These are phyloP conservation scores for Endoconidiophora polonica DNA, from an alignment of 2,329 filamentous ascomycete genomes.

Conservation along the genomic window DNA sequence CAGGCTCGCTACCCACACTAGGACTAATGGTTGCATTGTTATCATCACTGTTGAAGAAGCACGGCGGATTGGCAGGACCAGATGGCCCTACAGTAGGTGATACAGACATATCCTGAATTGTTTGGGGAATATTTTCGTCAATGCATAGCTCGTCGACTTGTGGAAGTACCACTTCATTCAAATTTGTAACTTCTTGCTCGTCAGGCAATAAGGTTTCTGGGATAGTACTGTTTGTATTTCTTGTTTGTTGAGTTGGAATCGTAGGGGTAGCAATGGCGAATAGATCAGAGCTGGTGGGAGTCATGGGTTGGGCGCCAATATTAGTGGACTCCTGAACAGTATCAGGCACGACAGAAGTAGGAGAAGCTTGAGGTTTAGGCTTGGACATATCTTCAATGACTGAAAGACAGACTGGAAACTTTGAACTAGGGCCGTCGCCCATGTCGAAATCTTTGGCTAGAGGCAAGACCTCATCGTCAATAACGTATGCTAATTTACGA, in stretches of 20 bases:
- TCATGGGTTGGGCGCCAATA: too few species aligned
- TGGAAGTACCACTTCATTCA: too few species aligned
- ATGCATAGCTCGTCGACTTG: too few species aligned
- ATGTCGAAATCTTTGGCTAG: constrained; percentile 7
- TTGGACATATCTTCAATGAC: constrained; percentile 3
- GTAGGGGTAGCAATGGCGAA: too few species aligned
- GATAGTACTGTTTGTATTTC: too few species aligned
- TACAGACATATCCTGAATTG: not conserved
- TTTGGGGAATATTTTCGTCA: not conserved
- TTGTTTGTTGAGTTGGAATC: too few species aligned
- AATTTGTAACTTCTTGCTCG: too few species aligned
- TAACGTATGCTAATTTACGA: constrained; percentile 8
- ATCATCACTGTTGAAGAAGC: not conserved
- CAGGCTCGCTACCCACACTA: not conserved
- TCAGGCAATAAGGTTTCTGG: too few species aligned
- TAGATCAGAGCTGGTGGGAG: too few species aligned
- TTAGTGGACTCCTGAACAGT: too few species aligned
- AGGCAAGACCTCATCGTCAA: constrained; percentile 10
- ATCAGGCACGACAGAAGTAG: too few species aligned
- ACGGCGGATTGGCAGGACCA: not conserved
- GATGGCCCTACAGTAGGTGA: not conserved
- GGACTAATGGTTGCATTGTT: not conserved
- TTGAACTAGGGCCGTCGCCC: constrained; percentile 5
- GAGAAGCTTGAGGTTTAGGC: not conserved
- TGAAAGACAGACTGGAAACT: constrained; percentile 9